A percentile compares a stretch with the other conserved stretches of the same genome.
Evolutionary conservation across 106 monocot genomes (phyloP).

Genomic region (Amphibolis antarctica): DNA sequence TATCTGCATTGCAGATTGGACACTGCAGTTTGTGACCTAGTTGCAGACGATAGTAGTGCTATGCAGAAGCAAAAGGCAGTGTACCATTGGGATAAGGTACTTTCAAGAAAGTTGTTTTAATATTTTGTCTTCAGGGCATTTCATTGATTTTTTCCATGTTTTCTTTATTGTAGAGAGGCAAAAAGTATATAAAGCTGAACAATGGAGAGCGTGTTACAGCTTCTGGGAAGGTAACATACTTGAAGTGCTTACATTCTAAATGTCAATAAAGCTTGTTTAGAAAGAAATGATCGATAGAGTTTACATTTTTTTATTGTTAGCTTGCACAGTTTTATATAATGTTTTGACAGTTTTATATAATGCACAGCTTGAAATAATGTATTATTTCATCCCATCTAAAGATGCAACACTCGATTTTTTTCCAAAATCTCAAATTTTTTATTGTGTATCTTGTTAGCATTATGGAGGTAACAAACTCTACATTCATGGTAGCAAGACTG

Average conservation of each 20-base stretch:
- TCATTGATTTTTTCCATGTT: constrained; percentile 1
- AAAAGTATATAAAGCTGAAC: constrained; percentile 91
- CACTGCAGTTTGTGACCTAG: constrained; percentile 85
- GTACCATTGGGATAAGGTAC: constrained; percentile 98
- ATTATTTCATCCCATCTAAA: too few species aligned
- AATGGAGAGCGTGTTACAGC: constrained; percentile 92
- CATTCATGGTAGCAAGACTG: too few species aligned
- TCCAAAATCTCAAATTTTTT: too few species aligned
- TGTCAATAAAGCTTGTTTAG: not conserved
- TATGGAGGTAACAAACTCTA: too few species aligned
- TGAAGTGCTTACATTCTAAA: not conserved
- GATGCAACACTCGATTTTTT: too few species aligned
- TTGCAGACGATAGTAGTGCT: constrained; percentile 78
- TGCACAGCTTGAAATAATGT: too few species aligned
- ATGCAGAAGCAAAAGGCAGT: constrained; percentile 72
- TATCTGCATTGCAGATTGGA: constrained; percentile 48
- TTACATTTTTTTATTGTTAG: not conserved
- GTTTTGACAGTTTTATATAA: too few species aligned
- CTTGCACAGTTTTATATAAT: not conserved
- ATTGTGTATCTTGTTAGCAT: too few species aligned
- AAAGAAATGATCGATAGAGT: too few species aligned
- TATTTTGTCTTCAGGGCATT: not conserved
- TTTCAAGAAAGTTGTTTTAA: not conserved
- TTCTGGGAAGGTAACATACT: constrained; percentile 74
- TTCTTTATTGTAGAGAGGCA: constrained; percentile 47